phyloP scores from a whole-genome alignment of 257 asterid species.

The Penstemon newberryi region DNA sequence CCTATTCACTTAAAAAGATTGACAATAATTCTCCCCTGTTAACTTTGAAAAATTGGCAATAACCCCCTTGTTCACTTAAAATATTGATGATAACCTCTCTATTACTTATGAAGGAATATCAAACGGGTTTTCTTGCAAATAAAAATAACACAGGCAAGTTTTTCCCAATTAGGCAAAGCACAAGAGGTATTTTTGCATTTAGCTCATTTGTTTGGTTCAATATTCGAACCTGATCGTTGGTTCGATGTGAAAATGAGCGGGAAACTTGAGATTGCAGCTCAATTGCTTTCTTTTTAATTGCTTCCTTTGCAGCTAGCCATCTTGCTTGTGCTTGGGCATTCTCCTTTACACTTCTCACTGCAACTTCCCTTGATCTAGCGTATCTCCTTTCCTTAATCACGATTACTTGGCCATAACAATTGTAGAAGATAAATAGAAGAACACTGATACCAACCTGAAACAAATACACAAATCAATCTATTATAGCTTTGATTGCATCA shows the following conservation, averaged over 20 bases:
- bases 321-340: slow-evolving; percentile 63
- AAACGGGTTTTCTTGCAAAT: too few species aligned
- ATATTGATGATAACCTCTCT: too few species aligned
- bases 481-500: background rate
- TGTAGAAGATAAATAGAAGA: slow-evolving; percentile 57
- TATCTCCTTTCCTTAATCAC: slow-evolving; percentile 54
- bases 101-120: too few species aligned
- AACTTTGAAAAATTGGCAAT: too few species aligned
- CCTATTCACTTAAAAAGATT: too few species aligned
- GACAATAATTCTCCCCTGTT: too few species aligned
- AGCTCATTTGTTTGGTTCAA: slow-evolving; percentile 10
- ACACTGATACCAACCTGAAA: slow-evolving; percentile 61
- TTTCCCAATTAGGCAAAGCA: too few species aligned
- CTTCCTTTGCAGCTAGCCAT: slow-evolving; percentile 68
- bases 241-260: slow-evolving; percentile 47
- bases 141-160: too few species aligned
- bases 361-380: slow-evolving; percentile 79
- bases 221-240: slow-evolving; percentile 30
- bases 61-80: too few species aligned
- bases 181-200: too few species aligned
- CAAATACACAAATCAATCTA: slow-evolving; percentile 3
- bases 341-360: slow-evolving; percentile 64
- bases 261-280: slow-evolving; percentile 57
- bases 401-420: slow-evolving; percentile 63
- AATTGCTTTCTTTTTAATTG: slow-evolving; percentile 51